Conservation (phyloP, 352 stramenopile species). For the Phytophthora tubulina region DNA sequence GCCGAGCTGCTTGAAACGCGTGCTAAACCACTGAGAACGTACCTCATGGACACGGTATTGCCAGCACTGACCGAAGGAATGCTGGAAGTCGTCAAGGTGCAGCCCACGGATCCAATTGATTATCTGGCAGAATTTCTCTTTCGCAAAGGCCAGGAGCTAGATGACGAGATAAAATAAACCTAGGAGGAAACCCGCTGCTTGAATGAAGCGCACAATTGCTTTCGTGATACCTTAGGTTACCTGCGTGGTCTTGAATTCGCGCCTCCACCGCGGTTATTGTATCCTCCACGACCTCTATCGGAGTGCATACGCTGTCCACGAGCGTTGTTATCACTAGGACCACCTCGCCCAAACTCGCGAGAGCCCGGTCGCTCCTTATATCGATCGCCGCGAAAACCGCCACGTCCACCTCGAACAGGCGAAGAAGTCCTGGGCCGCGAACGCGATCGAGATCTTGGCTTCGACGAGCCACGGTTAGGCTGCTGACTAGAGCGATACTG, state of each 20-base stretch:
- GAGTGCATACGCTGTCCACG: conserved; percentile 14
- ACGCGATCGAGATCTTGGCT: conserved; percentile 22
- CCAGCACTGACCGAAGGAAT: conserved; percentile 87
- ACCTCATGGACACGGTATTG: conserved; percentile 88
- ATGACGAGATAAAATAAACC: conserved; percentile 46
- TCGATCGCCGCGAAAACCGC: not conserved
- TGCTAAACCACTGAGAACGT: conserved; percentile 82
- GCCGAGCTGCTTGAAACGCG: conserved; percentile 80
- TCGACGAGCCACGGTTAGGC: not conserved
- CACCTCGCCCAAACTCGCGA: conserved; percentile 18
- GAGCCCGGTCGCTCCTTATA: conserved; percentile 18
- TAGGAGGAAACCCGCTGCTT: conserved; percentile 20
- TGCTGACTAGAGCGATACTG: conserved; percentile 8
- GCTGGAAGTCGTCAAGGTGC: conserved; percentile 89
- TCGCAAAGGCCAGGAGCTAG: conserved; percentile 74
- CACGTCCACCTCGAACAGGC: conserved; percentile 5
- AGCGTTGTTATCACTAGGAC: conserved; percentile 8
- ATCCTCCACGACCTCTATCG: conserved; percentile 22
- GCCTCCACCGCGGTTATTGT: conserved; percentile 31
- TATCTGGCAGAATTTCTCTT: conserved; percentile 91
- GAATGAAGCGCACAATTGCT: conserved; percentile 11
- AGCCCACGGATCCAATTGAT: conserved; percentile 89
- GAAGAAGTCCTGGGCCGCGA: conserved; percentile 12
- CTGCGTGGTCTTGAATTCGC: conserved; percentile 18
- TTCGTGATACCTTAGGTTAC: conserved; percentile 24